Base-by-base conservation (phyloP, 1,139 yeast genomes). In the Kurtzmaniella quercitrusa region DNA sequence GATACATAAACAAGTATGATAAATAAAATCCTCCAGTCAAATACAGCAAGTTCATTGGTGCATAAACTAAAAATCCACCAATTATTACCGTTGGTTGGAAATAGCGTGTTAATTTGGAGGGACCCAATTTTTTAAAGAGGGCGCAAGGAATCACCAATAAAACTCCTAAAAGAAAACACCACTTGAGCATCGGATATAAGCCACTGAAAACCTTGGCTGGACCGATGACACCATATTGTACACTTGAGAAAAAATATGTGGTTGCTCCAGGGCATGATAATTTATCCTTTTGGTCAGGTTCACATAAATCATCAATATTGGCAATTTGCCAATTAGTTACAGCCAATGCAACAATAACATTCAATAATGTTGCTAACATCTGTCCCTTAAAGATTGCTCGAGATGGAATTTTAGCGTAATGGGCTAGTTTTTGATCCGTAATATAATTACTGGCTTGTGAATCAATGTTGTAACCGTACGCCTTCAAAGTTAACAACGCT, bases 11-110 rank as follows among this genome's bases (percentile, higher is more conserved):
- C 23, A 66, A 50, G 45, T 62, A 70, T 11, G 79, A 68, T 22
- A 74, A 55, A 46, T 73, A 69, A 41, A 77, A 56, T 18, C 82
- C 82, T 21, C 77, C 75, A 16, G 79, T 72, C 49, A 63, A 66
- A 61, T 78, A 82, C 60, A 73, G 66, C 47, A 81, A 55, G 56
- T 79, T 79, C 50, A 74, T 78, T 9, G 86, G 85, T 20, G 80
- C 79, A 50, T 65, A 75, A 40, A 61, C 55, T 32, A 70, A 50
- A 54, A 74, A 69, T 17, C 78, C 79, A 28, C 72, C 74, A 38
- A 76, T 61, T 38, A 76, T 61, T 42, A 68, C 61, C n/a, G 78
- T 66, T 3, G 81, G 79, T 43, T 75, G 74, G 59, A 73, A 66
- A 50, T 60, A 60, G 34, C 64, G 55, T 38, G 72, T 55, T 45